Base-by-base conservation (phyloP, 1,284 basidiomycete genomes). In the Ceratobasidium sp. region DNA sequence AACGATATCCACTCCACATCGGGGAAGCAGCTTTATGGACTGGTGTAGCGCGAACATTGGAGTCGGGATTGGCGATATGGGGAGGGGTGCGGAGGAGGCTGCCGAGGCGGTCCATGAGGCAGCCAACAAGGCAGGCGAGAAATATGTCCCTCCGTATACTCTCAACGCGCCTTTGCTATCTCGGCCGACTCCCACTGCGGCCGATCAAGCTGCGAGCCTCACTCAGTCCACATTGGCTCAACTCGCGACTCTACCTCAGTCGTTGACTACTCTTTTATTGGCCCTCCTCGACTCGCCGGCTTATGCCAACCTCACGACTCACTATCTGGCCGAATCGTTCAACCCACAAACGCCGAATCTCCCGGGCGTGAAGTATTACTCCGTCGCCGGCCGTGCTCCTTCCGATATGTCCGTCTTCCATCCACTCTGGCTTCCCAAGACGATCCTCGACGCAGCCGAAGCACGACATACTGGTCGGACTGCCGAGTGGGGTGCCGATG, bases 21-120 rank as follows among this genome's bases (percentile, higher is more conserved):
- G 94, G 31, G 97, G 97, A 31, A 96, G 94, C 79, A 96, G 97
- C 0, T 99, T 99, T 82, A 99, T 99, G 98, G 96, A 99, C 83
- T 99, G 97, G 97, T 99, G 97, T 84, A 88, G 88, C 66, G 92
- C 93, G 69, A 93, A 96, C 79, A 92, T 97, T 77, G 96, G 96
- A 2, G 89, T 97, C 29, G 96, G 96, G 85, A 5, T 11, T 11
- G 36, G 36, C 36, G 36, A 41, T 4, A 41, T 41, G 36, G 36
- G 11, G 36, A 4, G 11, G 36, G 11, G 36, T 11, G 36, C 36
- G 6, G 11, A 41, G 11, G 82, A 85, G 82, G 75, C 79, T 31
- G 79, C 81, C 9, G 78, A 81, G 27, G 79, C 82, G 31, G 76
- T 80, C 65, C 75, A 82, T 57, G 57, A 80, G 11, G 78, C 71